phyloP scores from a whole-genome alignment of 2,329 filamentous ascomycete genomes.

The Aureobasidium sp. region DNA sequence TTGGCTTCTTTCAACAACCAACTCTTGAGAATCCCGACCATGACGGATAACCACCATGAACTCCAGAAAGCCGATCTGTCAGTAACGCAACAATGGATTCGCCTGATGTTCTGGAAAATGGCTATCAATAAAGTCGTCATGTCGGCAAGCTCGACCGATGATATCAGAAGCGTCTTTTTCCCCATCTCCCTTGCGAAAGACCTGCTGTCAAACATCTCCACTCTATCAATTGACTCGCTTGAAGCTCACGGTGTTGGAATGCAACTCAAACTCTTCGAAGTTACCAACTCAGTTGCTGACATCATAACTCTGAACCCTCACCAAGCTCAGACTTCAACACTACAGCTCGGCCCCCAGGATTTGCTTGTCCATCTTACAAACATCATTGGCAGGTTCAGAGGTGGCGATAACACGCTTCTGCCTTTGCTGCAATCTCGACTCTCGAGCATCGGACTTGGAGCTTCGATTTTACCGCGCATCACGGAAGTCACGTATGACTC shows the following conservation, averaged over 20 bases:
- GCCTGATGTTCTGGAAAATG: slow-evolving; percentile 27
- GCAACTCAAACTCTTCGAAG: slow-evolving; percentile 14
- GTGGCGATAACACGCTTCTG: slow-evolving; percentile 1
- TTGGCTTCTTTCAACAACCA: slow-evolving; percentile 17
- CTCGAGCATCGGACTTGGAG: not conserved
- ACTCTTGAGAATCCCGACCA: slow-evolving; percentile 11
- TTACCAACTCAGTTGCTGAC: slow-evolving; percentile 12
- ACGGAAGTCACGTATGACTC: slow-evolving; percentile 13
- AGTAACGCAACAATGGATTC: slow-evolving; percentile 27
- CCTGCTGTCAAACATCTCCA: not conserved
- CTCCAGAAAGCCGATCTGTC: slow-evolving; percentile 26
- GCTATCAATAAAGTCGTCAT: slow-evolving; percentile 24
- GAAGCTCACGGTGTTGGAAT: slow-evolving; percentile 13
- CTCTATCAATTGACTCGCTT: not conserved
- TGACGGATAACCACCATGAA: slow-evolving; percentile 17
- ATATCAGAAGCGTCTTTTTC: slow-evolving; percentile 14
- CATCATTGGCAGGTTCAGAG: slow-evolving; percentile 9
- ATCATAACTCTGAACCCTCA: not conserved
- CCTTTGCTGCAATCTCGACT: slow-evolving; percentile 11
- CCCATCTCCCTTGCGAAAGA: slow-evolving; percentile 7
- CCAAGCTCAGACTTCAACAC: not conserved
- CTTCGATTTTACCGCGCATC: slow-evolving; percentile 1
- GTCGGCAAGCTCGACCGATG: not conserved
- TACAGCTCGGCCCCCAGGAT: slow-evolving; percentile 11
- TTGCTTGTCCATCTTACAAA: not conserved